Evolutionary conservation across 805 yeast species (phyloP).

Genomic region (Starmerella davenportii): DNA sequence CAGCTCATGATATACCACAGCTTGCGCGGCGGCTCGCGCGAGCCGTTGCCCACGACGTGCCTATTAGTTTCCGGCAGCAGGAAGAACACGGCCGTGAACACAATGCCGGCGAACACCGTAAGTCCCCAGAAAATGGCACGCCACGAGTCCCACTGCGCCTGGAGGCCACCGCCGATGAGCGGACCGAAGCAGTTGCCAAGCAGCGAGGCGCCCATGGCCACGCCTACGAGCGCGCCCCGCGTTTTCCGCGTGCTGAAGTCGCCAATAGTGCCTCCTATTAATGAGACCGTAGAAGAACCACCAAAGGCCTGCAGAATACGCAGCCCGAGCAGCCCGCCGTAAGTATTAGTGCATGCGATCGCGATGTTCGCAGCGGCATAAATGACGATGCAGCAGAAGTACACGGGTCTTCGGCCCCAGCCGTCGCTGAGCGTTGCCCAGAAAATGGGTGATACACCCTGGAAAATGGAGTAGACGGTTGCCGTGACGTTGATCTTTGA

Average conservation of each 20-base stretch:
- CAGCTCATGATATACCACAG: slow-evolving; percentile 8
- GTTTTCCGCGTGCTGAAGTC: slow-evolving; percentile 48
- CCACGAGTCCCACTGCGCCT: slow-evolving; percentile 38
- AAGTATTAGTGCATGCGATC: slow-evolving; percentile 38
- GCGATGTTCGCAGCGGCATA: slow-evolving; percentile 50
- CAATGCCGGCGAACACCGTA: slow-evolving; percentile 41
- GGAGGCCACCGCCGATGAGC: slow-evolving; percentile 38
- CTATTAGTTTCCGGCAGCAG: slow-evolving; percentile 62
- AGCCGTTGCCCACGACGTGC: slow-evolving; percentile 56
- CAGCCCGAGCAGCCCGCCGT: slow-evolving; percentile 44
- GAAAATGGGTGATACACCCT: slow-evolving; percentile 58
- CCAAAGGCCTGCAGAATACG: slow-evolving; percentile 66
- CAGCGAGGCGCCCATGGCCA: slow-evolving; percentile 44
- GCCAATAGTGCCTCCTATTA: slow-evolving; percentile 53
- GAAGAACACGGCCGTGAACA: slow-evolving; percentile 21
- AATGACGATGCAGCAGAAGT: slow-evolving; percentile 35
- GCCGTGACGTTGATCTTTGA: slow-evolving; percentile 51
- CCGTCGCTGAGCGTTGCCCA: slow-evolving; percentile 52
- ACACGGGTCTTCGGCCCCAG: slow-evolving; percentile 54
- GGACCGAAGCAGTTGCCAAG: slow-evolving; percentile 70
- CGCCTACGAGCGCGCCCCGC: slow-evolving; percentile 55
- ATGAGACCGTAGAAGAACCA: slow-evolving; percentile 56
- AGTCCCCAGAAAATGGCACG: slow-evolving; percentile 48
- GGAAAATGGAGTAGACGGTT: slow-evolving; percentile 57
- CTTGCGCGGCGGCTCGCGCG: slow-evolving; percentile 28